Conservation (phyloP, 139 green algal species). For the Volvox africanus region DNA sequence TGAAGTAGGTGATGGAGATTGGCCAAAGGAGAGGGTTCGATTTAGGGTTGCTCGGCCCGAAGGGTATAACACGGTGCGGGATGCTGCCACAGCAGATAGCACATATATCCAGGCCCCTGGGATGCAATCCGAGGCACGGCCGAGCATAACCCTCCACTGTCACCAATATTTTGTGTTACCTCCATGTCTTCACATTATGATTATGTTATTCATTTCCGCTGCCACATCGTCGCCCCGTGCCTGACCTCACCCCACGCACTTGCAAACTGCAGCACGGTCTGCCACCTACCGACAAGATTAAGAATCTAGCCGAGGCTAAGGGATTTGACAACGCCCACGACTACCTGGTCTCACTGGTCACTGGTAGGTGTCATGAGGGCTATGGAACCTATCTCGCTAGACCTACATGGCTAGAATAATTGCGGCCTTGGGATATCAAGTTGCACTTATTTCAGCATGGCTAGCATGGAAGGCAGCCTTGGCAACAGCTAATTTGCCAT, state of each 20-base stretch:
- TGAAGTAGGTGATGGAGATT: too few species aligned
- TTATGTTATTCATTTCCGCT: not conserved
- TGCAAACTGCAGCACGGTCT: not conserved
- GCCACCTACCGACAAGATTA: slow-evolving; percentile 76
- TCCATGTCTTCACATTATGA: not conserved
- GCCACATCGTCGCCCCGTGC: not conserved
- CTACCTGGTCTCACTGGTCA: slow-evolving; percentile 81
- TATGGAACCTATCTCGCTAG: too few species aligned
- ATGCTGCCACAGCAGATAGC: too few species aligned
- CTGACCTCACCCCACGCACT: too few species aligned
- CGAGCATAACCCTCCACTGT: not conserved
- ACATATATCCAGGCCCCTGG: not conserved
- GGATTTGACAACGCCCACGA: slow-evolving; percentile 89
- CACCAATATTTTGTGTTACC: not conserved
- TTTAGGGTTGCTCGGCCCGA: too few species aligned
- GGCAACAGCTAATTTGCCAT: too few species aligned
- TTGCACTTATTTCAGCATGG: too few species aligned
- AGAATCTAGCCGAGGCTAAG: slow-evolving; percentile 58
- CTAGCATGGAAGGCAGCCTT: too few species aligned
- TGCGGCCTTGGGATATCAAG: too few species aligned
- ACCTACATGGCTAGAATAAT: too few species aligned
- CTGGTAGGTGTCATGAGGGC: slow-evolving; percentile 44
- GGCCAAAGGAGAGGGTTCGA: too few species aligned
- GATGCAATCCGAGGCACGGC: not conserved
- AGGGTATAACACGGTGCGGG: too few species aligned